phyloP scores from a whole-genome alignment of 306 rosid species.

The Cucurbita moschata region DNA sequence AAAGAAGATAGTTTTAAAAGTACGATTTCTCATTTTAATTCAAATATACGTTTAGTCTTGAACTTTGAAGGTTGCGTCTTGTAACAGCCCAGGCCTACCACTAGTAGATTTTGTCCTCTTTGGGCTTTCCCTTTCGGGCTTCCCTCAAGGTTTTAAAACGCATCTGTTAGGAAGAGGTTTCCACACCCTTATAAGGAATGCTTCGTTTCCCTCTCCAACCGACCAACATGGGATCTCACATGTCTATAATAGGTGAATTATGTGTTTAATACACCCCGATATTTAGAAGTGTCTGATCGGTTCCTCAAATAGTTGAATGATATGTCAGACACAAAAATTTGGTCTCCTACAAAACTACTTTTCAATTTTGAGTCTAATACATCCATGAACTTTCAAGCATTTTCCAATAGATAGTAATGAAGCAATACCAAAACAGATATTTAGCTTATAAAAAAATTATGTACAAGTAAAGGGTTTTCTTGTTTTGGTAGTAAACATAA shows the following conservation, averaged over 20 bases:
- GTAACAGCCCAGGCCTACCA: no score
- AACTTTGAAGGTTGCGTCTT: neutral
- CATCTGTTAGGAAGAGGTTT: no score
- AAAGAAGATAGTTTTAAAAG: neutral
- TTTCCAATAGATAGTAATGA: neutral
- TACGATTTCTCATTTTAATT: neutral
- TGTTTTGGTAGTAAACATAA: neutral
- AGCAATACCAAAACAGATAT: neutral
- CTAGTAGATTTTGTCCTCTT: no score
- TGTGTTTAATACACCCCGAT: neutral
- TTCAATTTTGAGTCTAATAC: neutral
- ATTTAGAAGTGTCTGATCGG: neutral
- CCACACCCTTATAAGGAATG: no score
- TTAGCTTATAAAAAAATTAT: neutral
- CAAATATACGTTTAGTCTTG: neutral
- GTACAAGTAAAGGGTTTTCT: neutral
- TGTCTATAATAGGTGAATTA: no score
- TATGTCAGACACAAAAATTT: neutral
- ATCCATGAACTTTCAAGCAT: neutral
- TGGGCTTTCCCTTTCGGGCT: no score
- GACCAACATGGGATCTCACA: no score
- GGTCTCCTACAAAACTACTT: neutral
- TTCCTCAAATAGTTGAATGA: neutral
- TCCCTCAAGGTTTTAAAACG: no score
- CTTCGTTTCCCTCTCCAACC: no score